A percentile compares a stretch with the other conserved stretches of the same genome.
These are phyloP conservation scores for Cicer yamashitae DNA, from an alignment of 306 rosid genomes.

Conservation along the genomic window DNA sequence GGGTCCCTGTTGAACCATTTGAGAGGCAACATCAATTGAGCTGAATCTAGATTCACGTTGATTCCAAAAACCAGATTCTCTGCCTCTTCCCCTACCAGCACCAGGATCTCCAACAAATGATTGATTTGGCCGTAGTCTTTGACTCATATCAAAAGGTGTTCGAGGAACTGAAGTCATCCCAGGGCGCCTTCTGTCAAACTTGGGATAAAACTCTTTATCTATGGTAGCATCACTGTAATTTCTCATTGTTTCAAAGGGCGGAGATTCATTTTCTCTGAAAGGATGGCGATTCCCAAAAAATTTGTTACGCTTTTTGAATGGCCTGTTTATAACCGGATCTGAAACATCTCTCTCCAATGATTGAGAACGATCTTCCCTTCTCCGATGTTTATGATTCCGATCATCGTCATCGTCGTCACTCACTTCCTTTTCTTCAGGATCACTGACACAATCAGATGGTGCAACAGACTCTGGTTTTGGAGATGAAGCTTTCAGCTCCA, in stretches of 20 bases:
- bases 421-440: conserved; percentile 93
- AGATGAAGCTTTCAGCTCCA: conserved; percentile 82
- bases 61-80: conserved; percentile 85
- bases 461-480: conserved; percentile 69
- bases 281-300: conserved; percentile 67
- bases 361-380: conserved; percentile 75
- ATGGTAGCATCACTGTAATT: conserved; percentile 52
- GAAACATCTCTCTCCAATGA: conserved; percentile 81
- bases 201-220: conserved; percentile 65
- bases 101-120: conserved; percentile 64
- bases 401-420: conserved; percentile 97
- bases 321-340: conserved; percentile 74
- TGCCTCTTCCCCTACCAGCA: conserved; percentile 89
- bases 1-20: conserved; percentile 81
- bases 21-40: conserved; percentile 83
- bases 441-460: conserved; percentile 70
- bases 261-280: conserved; percentile 82
- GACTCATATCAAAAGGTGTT: conserved; percentile 69
- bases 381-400: conserved; percentile 93
- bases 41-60: conserved; percentile 81
- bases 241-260: conserved; percentile 65
- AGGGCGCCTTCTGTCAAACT: conserved; percentile 78
- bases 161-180: conserved; percentile 64
- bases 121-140: conserved; percentile 71
- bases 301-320: conserved; percentile 80